Evolutionary conservation across 371 early-diverging fungal genomes (phyloP), one percentile per base, ranked within the genome.

Genomic region (Cokeromyces recurvatus): DNA sequence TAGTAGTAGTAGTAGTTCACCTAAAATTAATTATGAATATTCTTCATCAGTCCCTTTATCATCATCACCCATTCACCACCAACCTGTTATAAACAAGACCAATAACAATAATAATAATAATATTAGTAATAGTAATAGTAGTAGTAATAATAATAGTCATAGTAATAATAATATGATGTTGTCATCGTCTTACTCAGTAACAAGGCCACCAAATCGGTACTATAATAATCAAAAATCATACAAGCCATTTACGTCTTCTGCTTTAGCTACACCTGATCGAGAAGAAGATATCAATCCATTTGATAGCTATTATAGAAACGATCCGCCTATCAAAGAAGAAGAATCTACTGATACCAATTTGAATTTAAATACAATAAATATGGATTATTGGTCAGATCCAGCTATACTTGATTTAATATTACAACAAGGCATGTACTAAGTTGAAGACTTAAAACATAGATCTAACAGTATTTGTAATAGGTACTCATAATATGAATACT

Each of bases 271-370:
- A 5, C 47, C 46, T 32, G 46, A 41, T 19, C 19, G 38, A 36
- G 51, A 51, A 3, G 43, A 51, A 15, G 44, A 31, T 37, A 34
- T 45, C 19, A 54, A 59, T 31, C 59, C 58, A 23, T 51, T 56
- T 43, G 45, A 43, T 48, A n/a, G 41, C 14, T 49, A 53, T 52
- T 46, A 57, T 60, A 42, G 42, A 10, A 44, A 43, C 9, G 32
- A 38, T 32, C 32, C 45, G 15, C 27, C 41, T 16, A 40, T 50
- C 27, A 46, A 43, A 41, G 44, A 50, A 45, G 46, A 56, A 23
- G 38, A 31, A 2, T 44, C 31, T 12, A 23, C 21, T 15, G 21
- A 29, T 15, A 15, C 45, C n/a, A 24, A 35, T 7, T 20, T 11
- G 7, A 21, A 32, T 20, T 11, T 17, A 4, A 43, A 12, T n/a